Base-by-base conservation (phyloP, 1,139 yeast genomes). In the Lodderomyces elongisporus region DNA sequence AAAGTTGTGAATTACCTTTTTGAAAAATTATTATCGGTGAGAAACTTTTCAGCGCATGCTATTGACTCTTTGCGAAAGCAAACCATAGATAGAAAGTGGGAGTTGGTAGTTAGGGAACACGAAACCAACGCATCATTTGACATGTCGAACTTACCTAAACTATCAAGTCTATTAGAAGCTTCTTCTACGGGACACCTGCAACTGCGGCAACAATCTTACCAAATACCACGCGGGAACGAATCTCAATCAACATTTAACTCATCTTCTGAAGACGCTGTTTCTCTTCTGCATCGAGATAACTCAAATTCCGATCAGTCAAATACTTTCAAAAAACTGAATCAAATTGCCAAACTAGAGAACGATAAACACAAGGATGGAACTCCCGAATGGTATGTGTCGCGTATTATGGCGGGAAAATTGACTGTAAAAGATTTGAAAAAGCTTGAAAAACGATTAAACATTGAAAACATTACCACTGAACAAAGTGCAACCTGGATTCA, bases 41-140 rank as follows among this genome's bases (percentile, higher is more conserved):
- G 74, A 35, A 70, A 55, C 0, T 67, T 69, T 36, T 54, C 70
- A 1, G 62, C 54, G 2, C 51, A 53, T 25, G 68, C 70, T 1
- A 40, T 62, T 13, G 49, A 46, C 27, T 49, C 62, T 1, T 46
- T 65, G 28, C 37, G 59, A 27, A 58, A 54, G 13, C 64, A 55
- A 38, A 52, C 70, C 2, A 49, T 60, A 1, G 55, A 52, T 34
- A 42, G 75, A 20, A 69, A 69, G 44, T 69, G 74, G 74, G 74
- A 69, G 40, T 47, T 69, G 10, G 46, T 69, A n/a, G 43, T 68
- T 15, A 46, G 67, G 31, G 74, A 69, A 40, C 59, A 55, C 40
- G 72, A 66, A 40, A 54, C 62, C 4, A 66, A 66, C 40, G 39
- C 54, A 3, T 52, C 53, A 6, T 66, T 67, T 39, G 71, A 67